phyloP scores from a whole-genome alignment of 148 eudicot genomes.

The Dianthus caryophyllus region DNA sequence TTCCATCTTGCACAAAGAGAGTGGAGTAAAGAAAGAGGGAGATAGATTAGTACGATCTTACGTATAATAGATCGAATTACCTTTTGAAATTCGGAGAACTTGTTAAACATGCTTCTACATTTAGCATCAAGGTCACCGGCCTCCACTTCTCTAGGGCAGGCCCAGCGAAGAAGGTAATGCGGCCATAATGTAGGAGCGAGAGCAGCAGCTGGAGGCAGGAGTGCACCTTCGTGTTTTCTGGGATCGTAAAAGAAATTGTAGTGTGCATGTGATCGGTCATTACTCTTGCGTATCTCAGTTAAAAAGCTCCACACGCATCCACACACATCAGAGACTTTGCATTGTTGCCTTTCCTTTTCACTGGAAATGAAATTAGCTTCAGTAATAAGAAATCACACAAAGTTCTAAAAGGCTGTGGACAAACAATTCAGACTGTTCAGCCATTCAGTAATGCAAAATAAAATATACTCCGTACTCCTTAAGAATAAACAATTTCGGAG shows the following conservation, averaged over 20 bases:
- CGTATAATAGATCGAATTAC: constrained; percentile 30
- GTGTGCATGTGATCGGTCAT: constrained; percentile 69
- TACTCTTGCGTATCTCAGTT: constrained; percentile 60
- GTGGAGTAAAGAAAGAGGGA: background rate
- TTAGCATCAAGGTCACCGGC: constrained; percentile 77
- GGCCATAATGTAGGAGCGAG: constrained; percentile 98
- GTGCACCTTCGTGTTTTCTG: constrained; percentile 52
- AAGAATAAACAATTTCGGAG: background rate
- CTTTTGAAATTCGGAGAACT: constrained; percentile 74
- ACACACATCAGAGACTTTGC: constrained; percentile 61
- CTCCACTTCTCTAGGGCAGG: constrained; percentile 84
- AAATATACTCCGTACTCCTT: no score
- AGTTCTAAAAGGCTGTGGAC: background rate
- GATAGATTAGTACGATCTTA: background rate
- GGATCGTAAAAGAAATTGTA: constrained; percentile 79
- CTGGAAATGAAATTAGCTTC: constrained; percentile 30
- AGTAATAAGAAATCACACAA: background rate
- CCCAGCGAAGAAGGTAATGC: constrained; percentile 95
- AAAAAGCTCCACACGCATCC: constrained; percentile 89
- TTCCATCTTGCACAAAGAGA: background rate
- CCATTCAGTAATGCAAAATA: background rate
- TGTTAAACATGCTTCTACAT: constrained; percentile 60
- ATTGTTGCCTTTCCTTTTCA: constrained; percentile 83
- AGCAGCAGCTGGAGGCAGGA: constrained; percentile 96
- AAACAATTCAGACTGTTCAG: background rate